Evolutionary conservation across 2,329 filamentous ascomycete genomes (phyloP).

Genomic region (Trichoderma koningiopsis): DNA sequence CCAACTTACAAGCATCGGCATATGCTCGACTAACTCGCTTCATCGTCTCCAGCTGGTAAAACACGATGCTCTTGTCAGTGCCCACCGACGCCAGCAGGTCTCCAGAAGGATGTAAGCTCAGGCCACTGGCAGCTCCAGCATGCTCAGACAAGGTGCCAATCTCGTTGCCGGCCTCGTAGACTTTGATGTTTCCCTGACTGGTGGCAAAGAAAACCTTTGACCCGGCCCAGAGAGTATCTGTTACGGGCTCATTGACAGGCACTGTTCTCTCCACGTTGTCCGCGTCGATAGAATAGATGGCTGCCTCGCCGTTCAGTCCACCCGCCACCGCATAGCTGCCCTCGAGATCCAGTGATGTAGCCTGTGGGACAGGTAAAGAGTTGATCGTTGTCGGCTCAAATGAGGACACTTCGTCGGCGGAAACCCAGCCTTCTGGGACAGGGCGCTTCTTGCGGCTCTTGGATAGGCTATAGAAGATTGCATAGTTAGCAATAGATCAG

Average conservation of each 20-base stretch:
- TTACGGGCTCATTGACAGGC: constrained; percentile 68
- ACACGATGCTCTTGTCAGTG: constrained; percentile 85
- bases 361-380: constrained; percentile 50
- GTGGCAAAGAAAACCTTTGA: constrained; percentile 73
- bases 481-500: constrained; percentile 25
- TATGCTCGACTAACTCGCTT: constrained; percentile 77
- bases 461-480: constrained; percentile 64
- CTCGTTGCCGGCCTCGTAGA: constrained; percentile 73
- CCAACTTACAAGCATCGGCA: constrained; percentile 73
- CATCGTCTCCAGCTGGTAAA: constrained; percentile 75
- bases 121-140: constrained; percentile 74
- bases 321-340: constrained; percentile 72
- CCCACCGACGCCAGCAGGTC: constrained; percentile 85
- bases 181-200: constrained; percentile 74
- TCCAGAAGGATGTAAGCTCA: constrained; percentile 81
- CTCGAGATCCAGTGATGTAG: constrained; percentile 53
- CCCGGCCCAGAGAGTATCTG: constrained; percentile 64
- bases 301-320: constrained; percentile 72
- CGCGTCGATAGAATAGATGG: constrained; percentile 72
- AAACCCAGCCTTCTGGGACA: constrained; percentile 82
- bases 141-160: constrained; percentile 75
- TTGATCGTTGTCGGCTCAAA: constrained; percentile 51
- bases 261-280: constrained; percentile 69
- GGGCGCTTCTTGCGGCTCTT: constrained; percentile 88
- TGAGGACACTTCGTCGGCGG: constrained; percentile 65